A percentile compares a stretch with the other conserved stretches of the same genome.
Conservation (phyloP, 192 early-diverging fungal species). For the Coemansia sp. region DNA sequence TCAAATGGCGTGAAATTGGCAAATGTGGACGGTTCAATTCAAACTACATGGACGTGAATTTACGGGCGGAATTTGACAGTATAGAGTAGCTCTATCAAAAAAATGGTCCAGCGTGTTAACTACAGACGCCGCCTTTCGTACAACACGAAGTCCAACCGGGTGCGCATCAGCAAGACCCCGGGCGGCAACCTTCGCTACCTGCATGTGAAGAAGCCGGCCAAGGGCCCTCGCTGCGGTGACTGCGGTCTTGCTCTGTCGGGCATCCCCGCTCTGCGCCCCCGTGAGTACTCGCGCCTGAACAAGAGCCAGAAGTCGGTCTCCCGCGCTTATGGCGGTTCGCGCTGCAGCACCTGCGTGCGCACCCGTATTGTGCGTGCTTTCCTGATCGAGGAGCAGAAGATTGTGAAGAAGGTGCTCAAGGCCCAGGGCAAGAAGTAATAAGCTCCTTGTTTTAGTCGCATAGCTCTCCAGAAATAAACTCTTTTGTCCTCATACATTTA, state of each 20-base stretch:
- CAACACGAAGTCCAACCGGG: slow-evolving; percentile 88
- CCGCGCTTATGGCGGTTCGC: slow-evolving; percentile 96
- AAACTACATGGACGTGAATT: background rate
- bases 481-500: background rate
- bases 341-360: slow-evolving; percentile 86
- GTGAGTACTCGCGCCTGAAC: slow-evolving; percentile 86
- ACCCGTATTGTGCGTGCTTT: slow-evolving; percentile 94
- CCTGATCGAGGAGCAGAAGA: slow-evolving; percentile 99
- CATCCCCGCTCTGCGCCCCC: slow-evolving; percentile 89
- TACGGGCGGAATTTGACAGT: background rate
- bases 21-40: background rate
- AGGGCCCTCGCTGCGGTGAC: slow-evolving; percentile 95
- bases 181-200: slow-evolving; percentile 86
- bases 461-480: slow-evolving; percentile 8
- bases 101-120: slow-evolving; percentile 71
- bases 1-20: slow-evolving; percentile 2
- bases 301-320: slow-evolving; percentile 90
- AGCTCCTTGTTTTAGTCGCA: slow-evolving; percentile 7
- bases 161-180: slow-evolving; percentile 77
- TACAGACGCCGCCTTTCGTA: slow-evolving; percentile 84
- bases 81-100: slow-evolving; percentile 38
- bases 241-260: slow-evolving; percentile 88
- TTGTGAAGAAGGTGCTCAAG: slow-evolving; percentile 99
- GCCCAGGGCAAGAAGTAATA: slow-evolving; percentile 57
- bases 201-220: slow-evolving; percentile 90